Percentiles rank a stretch among this genome's conserved stretches.
phyloP scores from a whole-genome alignment of 1,139 yeast species.

The Debaryomyces subglobosus region DNA sequence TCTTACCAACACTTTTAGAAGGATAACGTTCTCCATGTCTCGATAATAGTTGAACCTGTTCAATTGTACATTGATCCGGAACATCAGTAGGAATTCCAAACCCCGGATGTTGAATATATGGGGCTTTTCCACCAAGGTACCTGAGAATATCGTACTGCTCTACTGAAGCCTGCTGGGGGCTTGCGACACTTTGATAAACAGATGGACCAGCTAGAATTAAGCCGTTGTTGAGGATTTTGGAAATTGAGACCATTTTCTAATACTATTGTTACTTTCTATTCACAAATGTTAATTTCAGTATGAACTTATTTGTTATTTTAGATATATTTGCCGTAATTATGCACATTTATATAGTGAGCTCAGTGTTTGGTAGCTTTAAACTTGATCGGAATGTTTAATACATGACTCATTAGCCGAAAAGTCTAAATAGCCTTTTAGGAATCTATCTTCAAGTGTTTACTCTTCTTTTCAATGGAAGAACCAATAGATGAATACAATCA shows the following conservation, averaged over 20 bases:
- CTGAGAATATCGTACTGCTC: slow-evolving; percentile 35
- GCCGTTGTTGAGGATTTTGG: slow-evolving; percentile 29
- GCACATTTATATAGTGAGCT: neutral
- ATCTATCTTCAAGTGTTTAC: neutral
- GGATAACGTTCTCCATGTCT: slow-evolving; percentile 46
- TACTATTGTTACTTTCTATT: neutral
- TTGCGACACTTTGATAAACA: slow-evolving; percentile 29
- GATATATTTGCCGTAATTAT: too few species aligned
- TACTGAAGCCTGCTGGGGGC: slow-evolving; percentile 31
- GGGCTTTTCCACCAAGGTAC: slow-evolving; percentile 40
- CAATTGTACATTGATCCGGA: slow-evolving; percentile 35
- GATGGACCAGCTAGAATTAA: slow-evolving; percentile 29
- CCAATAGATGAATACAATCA: neutral
- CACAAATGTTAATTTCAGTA: neutral
- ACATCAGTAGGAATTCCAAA: slow-evolving; percentile 37
- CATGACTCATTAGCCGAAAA: neutral
- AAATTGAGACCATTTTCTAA: slow-evolving; percentile 30
- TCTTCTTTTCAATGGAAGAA: neutral
- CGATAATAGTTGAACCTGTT: slow-evolving; percentile 37
- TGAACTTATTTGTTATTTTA: too few species aligned
- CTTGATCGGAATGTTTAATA: neutral
- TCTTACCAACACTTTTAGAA: slow-evolving; percentile 25
- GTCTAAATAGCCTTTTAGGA: neutral
- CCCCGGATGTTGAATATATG: slow-evolving; percentile 38
- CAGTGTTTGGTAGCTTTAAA: neutral